phyloP scores from a whole-genome alignment of 257 asterid genomes.

The Solanum ossicruentum region DNA sequence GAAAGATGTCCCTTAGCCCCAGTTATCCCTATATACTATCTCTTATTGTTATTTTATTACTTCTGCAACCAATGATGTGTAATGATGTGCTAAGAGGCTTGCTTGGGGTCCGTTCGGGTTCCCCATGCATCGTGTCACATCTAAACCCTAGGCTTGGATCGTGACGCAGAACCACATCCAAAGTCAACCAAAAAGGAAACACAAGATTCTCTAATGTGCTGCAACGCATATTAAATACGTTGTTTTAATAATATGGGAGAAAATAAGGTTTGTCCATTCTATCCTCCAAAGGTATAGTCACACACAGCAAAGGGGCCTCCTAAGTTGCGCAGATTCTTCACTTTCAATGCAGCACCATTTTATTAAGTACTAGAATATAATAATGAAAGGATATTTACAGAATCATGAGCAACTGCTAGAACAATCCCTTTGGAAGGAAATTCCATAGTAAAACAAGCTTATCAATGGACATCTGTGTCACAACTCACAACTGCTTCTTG shows the following conservation, averaged over 20 bases:
- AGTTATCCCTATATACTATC: too few species aligned
- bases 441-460: slow-evolving; percentile 53
- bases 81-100: too few species aligned
- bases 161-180: slow-evolving; percentile 48
- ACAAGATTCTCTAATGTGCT: slow-evolving; percentile 53
- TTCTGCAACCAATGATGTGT: too few species aligned
- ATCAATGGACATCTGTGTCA: slow-evolving; percentile 59
- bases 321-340: too few species aligned
- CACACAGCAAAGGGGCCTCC: slow-evolving; percentile 26
- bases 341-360: slow-evolving; percentile 13
- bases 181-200: slow-evolving; percentile 83
- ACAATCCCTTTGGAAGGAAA: slow-evolving; percentile 53
- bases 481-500: slow-evolving; percentile 39
- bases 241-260: slow-evolving; percentile 1
- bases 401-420: slow-evolving; percentile 57
- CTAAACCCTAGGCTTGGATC: too few species aligned
- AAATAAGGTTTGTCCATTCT: slow-evolving; percentile 71
- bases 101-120: too few species aligned
- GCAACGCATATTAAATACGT: slow-evolving; percentile 39
- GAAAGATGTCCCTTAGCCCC: too few species aligned
- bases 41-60: too few species aligned
- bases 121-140: too few species aligned
- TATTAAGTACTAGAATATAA: slow-evolving; percentile 46
- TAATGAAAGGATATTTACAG: slow-evolving; percentile 29
- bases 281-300: slow-evolving; percentile 83